Evolutionary conservation across 2,329 filamentous ascomycete genomes (phyloP), one percentile per base, ranked within the genome.

Genomic region (Penicillium sp.): DNA sequence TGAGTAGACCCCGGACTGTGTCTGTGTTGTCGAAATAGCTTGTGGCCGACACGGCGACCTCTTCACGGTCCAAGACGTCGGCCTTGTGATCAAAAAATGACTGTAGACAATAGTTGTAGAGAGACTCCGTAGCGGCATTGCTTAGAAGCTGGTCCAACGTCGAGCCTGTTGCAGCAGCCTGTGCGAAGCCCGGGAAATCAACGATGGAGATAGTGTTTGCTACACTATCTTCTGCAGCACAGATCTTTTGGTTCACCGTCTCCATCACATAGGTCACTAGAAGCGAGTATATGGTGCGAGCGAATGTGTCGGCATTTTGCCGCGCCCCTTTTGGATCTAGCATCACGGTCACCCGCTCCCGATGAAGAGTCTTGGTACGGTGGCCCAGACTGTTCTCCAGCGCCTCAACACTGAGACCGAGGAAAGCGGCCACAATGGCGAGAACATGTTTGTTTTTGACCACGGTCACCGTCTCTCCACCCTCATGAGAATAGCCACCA

Each of bases 11-110:
- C 55, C 85, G 87, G 44, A 95, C 88, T 7, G 90, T 88, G 61
- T 96, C 92, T 0, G 85, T 88, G 64, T 96, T 98, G 65, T 98
- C 92, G 54, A 95, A 98, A 65, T 96, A 98, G 68, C 87, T 95
- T 0, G 90, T 95, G 0, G 89, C 82, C 2, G 89, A 77, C 2
- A 98, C 86, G 20, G 75, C 80, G 23, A 98, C 86, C 60, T 98
- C 92, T 62, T 98, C 92, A 1, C 83, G 88, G 59, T 98, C 92
- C 14, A 98, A 74, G 67, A 94, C 79, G 46, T 96, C 90, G 0
- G 89, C 88, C 64, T 92, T 93, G 51, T 83, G 82, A 57, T 95
- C 89, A 62, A 96, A 98, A 68, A 98, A 96, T 63, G 85, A 93
- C 59, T 95, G 89, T 15, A 96, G 73, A 22, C 88, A 89, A 54